A percentile compares a stretch with the other conserved stretches of the same genome.
Conservation (phyloP, 2,329 filamentous ascomycete species). For the Penicillium digitatum region DNA sequence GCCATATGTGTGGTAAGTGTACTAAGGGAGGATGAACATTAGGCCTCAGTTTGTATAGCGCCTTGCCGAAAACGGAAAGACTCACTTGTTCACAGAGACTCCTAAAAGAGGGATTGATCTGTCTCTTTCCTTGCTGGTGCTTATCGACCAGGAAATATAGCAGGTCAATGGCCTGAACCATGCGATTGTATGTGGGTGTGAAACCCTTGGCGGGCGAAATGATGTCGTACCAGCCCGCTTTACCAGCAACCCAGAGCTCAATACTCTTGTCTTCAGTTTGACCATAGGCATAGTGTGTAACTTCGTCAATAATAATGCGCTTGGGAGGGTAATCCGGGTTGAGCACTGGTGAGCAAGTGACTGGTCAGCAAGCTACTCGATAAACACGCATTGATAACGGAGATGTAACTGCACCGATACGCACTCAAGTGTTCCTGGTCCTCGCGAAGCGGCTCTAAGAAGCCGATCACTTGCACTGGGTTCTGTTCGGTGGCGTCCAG, state of each 20-base stretch:
- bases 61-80: background rate
- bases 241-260: conserved; percentile 59
- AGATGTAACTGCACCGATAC: conserved; percentile 13
- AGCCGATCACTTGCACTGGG: conserved; percentile 55
- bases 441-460: conserved; percentile 45
- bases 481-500: conserved; percentile 53
- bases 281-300: conserved; percentile 49
- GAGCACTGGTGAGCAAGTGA: conserved; percentile 29
- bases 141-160: conserved; percentile 61
- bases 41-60: background rate
- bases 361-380: conserved; percentile 9
- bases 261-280: conserved; percentile 54
- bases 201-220: conserved; percentile 51
- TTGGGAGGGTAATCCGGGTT: conserved; percentile 40
- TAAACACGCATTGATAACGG: conserved; percentile 11
- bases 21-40: conserved; percentile 25
- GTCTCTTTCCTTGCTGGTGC: conserved; percentile 42
- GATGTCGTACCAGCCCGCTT: conserved; percentile 61
- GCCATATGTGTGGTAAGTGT: conserved; percentile 41
- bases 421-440: conserved; percentile 43
- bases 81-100: conserved; percentile 42
- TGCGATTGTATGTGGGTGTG: conserved; percentile 51
- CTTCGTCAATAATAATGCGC: conserved; percentile 47
- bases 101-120: conserved; percentile 37
- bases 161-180: conserved; percentile 56